phyloP scores from a whole-genome alignment of 352 stramenopile genomes.

The Phytophthora ohioensis region DNA sequence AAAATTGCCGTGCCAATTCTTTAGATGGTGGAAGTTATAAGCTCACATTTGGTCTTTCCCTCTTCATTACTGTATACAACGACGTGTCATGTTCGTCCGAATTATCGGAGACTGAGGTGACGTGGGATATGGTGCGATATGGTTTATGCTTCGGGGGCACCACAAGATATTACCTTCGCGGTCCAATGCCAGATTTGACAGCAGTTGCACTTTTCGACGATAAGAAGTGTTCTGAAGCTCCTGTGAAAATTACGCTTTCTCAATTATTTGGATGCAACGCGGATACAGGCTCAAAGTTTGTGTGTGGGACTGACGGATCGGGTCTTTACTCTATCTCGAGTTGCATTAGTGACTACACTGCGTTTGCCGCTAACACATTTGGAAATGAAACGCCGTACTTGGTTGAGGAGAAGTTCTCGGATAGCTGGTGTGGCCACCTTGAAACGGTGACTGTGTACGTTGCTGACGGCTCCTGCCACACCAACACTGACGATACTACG shows the following conservation, averaged over 20 bases:
- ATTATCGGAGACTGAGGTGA: conserved; percentile 6
- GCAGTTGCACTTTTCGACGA: conserved; percentile 7
- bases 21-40: conserved; percentile 1
- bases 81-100: background rate
- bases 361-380: background rate
- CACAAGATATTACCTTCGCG: conserved; percentile 10
- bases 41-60: conserved; percentile 2
- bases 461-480: conserved; percentile 8
- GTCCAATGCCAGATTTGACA: conserved; percentile 3
- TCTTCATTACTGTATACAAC: conserved; percentile 6
- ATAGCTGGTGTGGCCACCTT: background rate
- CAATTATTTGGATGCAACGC: conserved; percentile 6
- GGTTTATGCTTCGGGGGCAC: background rate
- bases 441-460: conserved; percentile 2
- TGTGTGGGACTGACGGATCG: background rate
- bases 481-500: conserved; percentile 2
- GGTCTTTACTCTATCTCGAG: background rate
- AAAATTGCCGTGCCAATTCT: conserved; percentile 3
- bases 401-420: conserved; percentile 13
- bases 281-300: background rate
- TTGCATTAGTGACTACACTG: conserved; percentile 4
- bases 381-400: conserved; percentile 10
- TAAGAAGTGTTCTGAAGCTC: background rate
- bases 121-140: conserved; percentile 4
- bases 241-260: conserved; percentile 7